Evolutionary conservation across 1,284 basidiomycete genomes (phyloP), one percentile per base, ranked within the genome.

Genomic region (Pseudozyma thailandica): DNA sequence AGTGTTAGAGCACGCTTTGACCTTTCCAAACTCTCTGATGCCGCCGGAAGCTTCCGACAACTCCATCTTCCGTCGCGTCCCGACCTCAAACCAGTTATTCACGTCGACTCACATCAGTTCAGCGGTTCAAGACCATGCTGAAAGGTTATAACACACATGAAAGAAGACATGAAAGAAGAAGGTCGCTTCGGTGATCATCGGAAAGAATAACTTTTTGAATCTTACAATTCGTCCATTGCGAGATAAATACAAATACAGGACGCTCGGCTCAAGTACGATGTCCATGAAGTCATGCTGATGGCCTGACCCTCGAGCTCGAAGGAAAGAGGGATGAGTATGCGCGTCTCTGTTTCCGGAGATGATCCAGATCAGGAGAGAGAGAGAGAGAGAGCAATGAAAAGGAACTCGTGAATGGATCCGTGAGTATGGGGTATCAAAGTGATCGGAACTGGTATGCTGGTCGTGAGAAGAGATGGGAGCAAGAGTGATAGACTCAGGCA

Each of bases 171-270:
- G n/a, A n/a, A n/a, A n/a, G n/a, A n/a, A n/a, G n/a, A n/a, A n/a
- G n/a, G n/a, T n/a, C n/a, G n/a, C n/a, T n/a, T n/a, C n/a, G n/a
- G n/a, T n/a, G n/a, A n/a, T n/a, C n/a, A n/a, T n/a, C n/a, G n/a
- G n/a, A n/a, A n/a, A 42, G 26, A 20, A 42, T 25, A 25, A 16
- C 26, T 23, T 25, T 13, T 25, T 18, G 4, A 10, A 42, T 25
- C 21, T 1, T n/a, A n/a, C n/a, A n/a, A n/a, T n/a, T n/a, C n/a
- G n/a, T 27, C 21, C 35, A 28, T 28, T 15, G 30, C 41, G 27
- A 27, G 20, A 42, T 8, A 30, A 27, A 6, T 50, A 51, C 39
- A 51, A 51, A 43, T 51, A 51, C 50, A 44, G 12, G 30, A 37
- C 35, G 35, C 35, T 39, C 33, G 10, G 21, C 30, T 30, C 33